Evolutionary conservation across 345 rosid species (phyloP).

Genomic region (Cardamine occulta): DNA sequence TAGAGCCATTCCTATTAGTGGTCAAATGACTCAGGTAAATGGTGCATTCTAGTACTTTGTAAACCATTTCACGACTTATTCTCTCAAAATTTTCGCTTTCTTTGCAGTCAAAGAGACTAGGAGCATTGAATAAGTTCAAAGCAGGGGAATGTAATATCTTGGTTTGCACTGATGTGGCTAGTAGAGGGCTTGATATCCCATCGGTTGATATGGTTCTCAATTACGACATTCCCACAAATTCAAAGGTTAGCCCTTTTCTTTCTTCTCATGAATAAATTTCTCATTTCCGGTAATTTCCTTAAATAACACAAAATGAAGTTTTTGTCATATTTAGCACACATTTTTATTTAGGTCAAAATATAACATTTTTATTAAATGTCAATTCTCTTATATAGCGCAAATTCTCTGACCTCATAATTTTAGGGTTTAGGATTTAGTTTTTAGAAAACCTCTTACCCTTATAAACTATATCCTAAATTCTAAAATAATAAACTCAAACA

Average conservation of each 20-base stretch:
- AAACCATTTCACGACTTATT: neutral
- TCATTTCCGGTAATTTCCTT: no score
- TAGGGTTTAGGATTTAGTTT: no score
- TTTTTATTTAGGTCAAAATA: no score
- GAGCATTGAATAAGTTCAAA: constrained; percentile 91
- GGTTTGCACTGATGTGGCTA: constrained; percentile 95
- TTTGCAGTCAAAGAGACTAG: constrained; percentile 85
- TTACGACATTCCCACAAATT: constrained; percentile 79
- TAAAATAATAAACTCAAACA: no score
- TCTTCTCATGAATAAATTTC: neutral
- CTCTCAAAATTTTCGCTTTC: neutral
- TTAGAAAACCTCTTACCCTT: no score
- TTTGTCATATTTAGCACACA: no score
- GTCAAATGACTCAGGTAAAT: constrained; percentile 91
- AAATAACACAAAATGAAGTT: no score
- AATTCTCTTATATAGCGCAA: no score
- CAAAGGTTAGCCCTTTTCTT: constrained; percentile 35
- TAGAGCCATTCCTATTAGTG: constrained; percentile 94
- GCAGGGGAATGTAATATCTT: constrained; percentile 93
- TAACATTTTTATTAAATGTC: no score
- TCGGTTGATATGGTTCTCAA: constrained; percentile 93
- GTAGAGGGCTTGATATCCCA: constrained; percentile 98
- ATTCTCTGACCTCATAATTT: no score
- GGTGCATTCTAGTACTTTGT: neutral
- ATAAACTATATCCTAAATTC: no score